These are phyloP conservation scores for Exophiala sideris DNA, from an alignment of 2,329 filamentous ascomycete species.

Conservation along the genomic window DNA sequence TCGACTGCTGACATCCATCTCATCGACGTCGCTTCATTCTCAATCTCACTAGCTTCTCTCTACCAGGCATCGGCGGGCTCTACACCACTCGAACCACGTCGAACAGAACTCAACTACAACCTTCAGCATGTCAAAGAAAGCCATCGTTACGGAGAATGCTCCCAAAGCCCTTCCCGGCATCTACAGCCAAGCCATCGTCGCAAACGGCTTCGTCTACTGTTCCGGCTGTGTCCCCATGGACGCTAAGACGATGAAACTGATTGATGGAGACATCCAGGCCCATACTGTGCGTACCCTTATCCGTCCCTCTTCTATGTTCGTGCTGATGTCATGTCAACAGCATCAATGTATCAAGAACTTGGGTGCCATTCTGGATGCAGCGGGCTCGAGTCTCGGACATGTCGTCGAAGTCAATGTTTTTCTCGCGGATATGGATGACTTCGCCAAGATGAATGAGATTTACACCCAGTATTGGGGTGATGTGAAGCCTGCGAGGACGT, in stretches of 20 bases:
- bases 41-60: too few species aligned
- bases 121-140: constrained; percentile 31
- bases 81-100: neutral
- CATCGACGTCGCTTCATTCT: too few species aligned
- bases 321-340: constrained; percentile 24
- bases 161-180: constrained; percentile 52
- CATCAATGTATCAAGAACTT: constrained; percentile 59
- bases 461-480: constrained; percentile 65
- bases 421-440: constrained; percentile 62
- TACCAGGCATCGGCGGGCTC: too few species aligned
- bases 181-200: constrained; percentile 60
- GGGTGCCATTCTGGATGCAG: constrained; percentile 56
- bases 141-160: constrained; percentile 48
- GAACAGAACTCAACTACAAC: neutral
- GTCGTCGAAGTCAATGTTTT: constrained; percentile 67
- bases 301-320: neutral
- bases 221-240: constrained; percentile 61
- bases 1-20: too few species aligned
- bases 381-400: constrained; percentile 57
- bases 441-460: constrained; percentile 75
- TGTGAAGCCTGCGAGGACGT: constrained; percentile 55
- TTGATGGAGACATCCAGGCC: constrained; percentile 57
- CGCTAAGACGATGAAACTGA: constrained; percentile 51
- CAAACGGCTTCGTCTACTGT: constrained; percentile 68
- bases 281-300: constrained; percentile 43